Percentiles rank a stretch among this genome's conserved stretches.
Evolutionary conservation across 2,329 filamentous ascomycete species (phyloP).

Genomic region (Ophiostoma novo-ulmi): DNA sequence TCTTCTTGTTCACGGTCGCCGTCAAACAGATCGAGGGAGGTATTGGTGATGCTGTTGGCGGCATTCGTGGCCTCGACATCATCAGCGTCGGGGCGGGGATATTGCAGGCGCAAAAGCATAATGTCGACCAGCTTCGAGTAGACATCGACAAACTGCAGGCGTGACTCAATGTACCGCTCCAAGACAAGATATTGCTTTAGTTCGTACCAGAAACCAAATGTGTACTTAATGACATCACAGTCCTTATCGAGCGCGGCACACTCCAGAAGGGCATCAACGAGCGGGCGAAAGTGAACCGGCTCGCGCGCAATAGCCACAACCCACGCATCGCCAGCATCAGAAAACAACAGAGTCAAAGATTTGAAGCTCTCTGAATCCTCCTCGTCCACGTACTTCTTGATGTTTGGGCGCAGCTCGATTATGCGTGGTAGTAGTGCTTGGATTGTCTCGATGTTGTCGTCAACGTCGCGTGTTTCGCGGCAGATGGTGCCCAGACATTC

Average conservation of each 20-base stretch:
- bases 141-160: conserved; percentile 69
- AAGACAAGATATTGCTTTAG: conserved; percentile 92
- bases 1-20: conserved; percentile 94
- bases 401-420: conserved; percentile 68
- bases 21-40: conserved; percentile 69
- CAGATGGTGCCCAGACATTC: conserved; percentile 92
- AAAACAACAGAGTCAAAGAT: conserved; percentile 81
- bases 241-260: conserved; percentile 84
- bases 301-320: conserved; percentile 84
- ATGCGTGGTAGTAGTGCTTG: conserved; percentile 76
- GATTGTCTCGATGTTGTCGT: conserved; percentile 80
- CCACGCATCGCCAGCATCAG: conserved; percentile 92
- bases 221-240: conserved; percentile 84
- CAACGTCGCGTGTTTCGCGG: conserved; percentile 85
- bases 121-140: conserved; percentile 89
- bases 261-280: conserved; percentile 90
- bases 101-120: conserved; percentile 85
- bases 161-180: conserved; percentile 80
- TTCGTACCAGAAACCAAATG: conserved; percentile 97
- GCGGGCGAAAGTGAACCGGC: conserved; percentile 70
- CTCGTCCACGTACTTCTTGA: conserved; percentile 66
- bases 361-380: conserved; percentile 85
- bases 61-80: conserved; percentile 55
- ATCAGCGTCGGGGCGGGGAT: conserved; percentile 67
- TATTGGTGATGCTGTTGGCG: conserved; percentile 37